phyloP scores from a whole-genome alignment of 768 basidiomycete species.

The Phanerochaete sordida region DNA sequence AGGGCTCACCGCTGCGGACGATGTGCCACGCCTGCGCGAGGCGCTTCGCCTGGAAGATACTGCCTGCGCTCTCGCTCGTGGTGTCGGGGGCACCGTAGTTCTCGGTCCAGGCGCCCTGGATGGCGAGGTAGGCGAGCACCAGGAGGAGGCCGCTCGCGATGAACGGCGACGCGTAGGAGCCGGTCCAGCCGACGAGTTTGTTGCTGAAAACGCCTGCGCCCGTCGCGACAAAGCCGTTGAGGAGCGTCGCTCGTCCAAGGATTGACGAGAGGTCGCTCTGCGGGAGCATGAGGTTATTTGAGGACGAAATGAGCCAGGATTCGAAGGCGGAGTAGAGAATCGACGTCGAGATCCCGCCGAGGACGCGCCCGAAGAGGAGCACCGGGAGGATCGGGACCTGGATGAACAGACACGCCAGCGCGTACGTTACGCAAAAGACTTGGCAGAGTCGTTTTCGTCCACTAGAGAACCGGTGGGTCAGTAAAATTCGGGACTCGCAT shows the following conservation, averaged over 20 bases:
- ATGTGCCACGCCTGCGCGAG: constrained; percentile 55
- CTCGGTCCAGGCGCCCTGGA: constrained; percentile 59
- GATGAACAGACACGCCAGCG: constrained; percentile 56
- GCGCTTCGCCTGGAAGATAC: constrained; percentile 47
- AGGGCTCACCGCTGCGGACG: constrained; percentile 43
- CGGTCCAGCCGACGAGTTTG: constrained; percentile 50
- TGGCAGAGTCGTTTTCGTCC: constrained; percentile 67
- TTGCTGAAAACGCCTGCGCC: constrained; percentile 65
- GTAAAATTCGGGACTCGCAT: not conserved
- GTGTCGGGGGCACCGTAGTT: constrained; percentile 55
- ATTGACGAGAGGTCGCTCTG: constrained; percentile 61
- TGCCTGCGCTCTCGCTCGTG: constrained; percentile 10
- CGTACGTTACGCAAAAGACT: constrained; percentile 68
- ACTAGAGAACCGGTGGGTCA: constrained; percentile 28
- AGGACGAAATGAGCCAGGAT: constrained; percentile 70
- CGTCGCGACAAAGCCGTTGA: constrained; percentile 72
- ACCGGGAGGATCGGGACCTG: constrained; percentile 53
- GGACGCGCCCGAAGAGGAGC: constrained; percentile 58
- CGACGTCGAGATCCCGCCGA: constrained; percentile 71
- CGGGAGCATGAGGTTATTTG: constrained; percentile 47
- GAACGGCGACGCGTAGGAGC: constrained; percentile 61
- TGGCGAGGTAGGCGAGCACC: constrained; percentile 50
- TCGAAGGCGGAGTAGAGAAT: constrained; percentile 77
- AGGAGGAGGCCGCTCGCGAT: constrained; percentile 58
- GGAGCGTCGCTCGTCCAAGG: constrained; percentile 68